phyloP scores from a whole-genome alignment of 306 rosid species.

The Casuarina glauca region DNA sequence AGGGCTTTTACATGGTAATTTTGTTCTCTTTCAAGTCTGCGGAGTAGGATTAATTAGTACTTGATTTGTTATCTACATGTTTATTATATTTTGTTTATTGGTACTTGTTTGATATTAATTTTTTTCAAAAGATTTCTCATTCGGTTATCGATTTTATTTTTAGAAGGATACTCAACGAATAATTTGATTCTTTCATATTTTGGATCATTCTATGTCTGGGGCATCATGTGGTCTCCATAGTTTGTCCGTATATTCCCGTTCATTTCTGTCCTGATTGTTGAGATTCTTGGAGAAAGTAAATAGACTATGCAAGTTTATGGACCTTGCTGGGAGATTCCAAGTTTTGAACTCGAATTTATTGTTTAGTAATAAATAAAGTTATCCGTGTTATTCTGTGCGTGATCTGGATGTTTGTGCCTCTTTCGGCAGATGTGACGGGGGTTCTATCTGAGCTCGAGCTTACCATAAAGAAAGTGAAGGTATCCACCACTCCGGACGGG shows the following conservation, averaged over 20 bases:
- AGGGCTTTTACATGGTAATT: slow-evolving; percentile 88
- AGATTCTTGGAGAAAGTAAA: background rate
- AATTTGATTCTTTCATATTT: background rate
- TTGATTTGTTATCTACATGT: slow-evolving; percentile 2
- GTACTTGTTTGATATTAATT: background rate
- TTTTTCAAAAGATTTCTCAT: background rate
- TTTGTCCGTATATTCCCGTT: background rate
- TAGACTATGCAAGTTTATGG: background rate
- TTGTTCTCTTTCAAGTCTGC: background rate
- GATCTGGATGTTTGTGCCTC: slow-evolving; percentile 21
- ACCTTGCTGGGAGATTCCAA: background rate
- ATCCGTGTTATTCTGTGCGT: background rate
- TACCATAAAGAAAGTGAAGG: slow-evolving; percentile 82
- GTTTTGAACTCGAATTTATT: slow-evolving; percentile 3
- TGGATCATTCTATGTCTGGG: background rate
- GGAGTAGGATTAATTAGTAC: background rate
- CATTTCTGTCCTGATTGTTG: background rate
- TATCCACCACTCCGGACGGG: slow-evolving; percentile 93
- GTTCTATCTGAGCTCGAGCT: slow-evolving; percentile 90
- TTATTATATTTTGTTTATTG: slow-evolving; percentile 12
- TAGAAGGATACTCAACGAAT: background rate
- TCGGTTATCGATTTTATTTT: background rate
- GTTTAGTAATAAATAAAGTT: slow-evolving; percentile 1
- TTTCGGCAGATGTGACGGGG: slow-evolving; percentile 69
- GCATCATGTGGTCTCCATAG: background rate